These are phyloP conservation scores for Fusarium chlamydosporum DNA, from an alignment of 2,329 filamentous ascomycete species.

Conservation along the genomic window DNA sequence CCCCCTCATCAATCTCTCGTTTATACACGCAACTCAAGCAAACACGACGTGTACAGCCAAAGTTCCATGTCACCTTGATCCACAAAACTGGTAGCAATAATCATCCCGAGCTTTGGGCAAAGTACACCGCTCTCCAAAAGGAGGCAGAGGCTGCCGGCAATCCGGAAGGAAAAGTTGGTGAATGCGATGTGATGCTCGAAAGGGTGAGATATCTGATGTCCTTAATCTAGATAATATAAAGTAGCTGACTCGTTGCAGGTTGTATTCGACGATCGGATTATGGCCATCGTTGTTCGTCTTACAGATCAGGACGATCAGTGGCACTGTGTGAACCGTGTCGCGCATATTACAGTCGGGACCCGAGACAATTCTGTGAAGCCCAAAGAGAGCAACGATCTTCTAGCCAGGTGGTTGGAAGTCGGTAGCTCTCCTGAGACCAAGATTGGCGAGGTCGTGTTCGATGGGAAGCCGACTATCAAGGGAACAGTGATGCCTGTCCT, in stretches of 20 bases:
- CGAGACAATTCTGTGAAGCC: slow-evolving; percentile 82
- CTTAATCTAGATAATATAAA: neutral
- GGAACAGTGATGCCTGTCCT: slow-evolving; percentile 65
- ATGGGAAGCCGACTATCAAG: slow-evolving; percentile 63
- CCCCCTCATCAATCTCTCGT: slow-evolving; percentile 59
- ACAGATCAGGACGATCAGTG: slow-evolving; percentile 69
- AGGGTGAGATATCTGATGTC: slow-evolving; percentile 58
- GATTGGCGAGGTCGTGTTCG: slow-evolving; percentile 65
- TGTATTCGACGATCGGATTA: slow-evolving; percentile 87
- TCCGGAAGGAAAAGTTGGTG: slow-evolving; percentile 64
- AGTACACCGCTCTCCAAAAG: slow-evolving; percentile 74
- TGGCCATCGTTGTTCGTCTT: slow-evolving; percentile 90
- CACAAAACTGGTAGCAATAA: slow-evolving; percentile 77
- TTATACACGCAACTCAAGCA: slow-evolving; percentile 84
- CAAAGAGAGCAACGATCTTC: slow-evolving; percentile 90
- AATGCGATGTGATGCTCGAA: slow-evolving; percentile 74
- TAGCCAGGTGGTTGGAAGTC: slow-evolving; percentile 79
- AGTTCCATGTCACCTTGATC: slow-evolving; percentile 95
- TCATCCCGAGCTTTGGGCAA: slow-evolving; percentile 80
- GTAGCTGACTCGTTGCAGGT: slow-evolving; percentile 61
- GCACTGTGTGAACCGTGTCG: slow-evolving; percentile 81
- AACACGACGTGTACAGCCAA: slow-evolving; percentile 80
- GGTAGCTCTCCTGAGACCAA: slow-evolving; percentile 61
- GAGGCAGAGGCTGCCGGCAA: slow-evolving; percentile 56
- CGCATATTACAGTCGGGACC: slow-evolving; percentile 93